Percentiles rank a stretch among this genome's conserved stretches.
These are phyloP conservation scores for Sporothrix dimorphospora DNA, from an alignment of 2,329 filamentous ascomycete species.

Conservation along the genomic window DNA sequence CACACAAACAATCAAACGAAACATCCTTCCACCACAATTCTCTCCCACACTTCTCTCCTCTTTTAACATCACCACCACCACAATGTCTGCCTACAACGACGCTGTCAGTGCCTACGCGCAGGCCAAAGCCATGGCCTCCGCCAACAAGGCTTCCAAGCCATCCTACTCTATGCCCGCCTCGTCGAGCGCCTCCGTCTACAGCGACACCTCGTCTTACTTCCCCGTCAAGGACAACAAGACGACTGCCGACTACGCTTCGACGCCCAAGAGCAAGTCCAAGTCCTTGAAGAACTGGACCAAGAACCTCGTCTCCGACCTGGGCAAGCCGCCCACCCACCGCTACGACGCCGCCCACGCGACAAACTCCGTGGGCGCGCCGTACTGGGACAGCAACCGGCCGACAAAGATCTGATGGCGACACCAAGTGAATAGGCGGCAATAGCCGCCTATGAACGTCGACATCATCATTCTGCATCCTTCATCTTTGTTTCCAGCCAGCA, in stretches of 20 bases:
- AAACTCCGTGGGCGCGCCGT: conserved; percentile 16
- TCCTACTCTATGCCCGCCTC: conserved; percentile 36
- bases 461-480: not conserved
- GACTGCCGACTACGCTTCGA: not conserved
- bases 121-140: not conserved
- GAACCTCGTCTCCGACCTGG: conserved; percentile 32
- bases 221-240: conserved; percentile 34
- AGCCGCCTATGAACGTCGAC: not conserved
- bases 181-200: conserved; percentile 24
- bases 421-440: not conserved
- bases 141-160: conserved; percentile 38
- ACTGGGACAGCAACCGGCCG: conserved; percentile 10
- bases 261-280: conserved; percentile 14
- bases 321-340: conserved; percentile 30
- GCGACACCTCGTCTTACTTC: conserved; percentile 17
- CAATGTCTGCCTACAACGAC: conserved; percentile 26
- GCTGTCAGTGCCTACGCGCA: conserved; percentile 32
- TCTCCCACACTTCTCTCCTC: not conserved
- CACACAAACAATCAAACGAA: not conserved
- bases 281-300: conserved; percentile 30
- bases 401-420: not conserved
- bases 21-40: not conserved
- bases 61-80: not conserved
- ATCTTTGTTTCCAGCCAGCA: not conserved
- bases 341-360: conserved; percentile 28